Base-by-base conservation (phyloP, 768 basidiomycete genomes). In the Coprinopsis sp. region DNA sequence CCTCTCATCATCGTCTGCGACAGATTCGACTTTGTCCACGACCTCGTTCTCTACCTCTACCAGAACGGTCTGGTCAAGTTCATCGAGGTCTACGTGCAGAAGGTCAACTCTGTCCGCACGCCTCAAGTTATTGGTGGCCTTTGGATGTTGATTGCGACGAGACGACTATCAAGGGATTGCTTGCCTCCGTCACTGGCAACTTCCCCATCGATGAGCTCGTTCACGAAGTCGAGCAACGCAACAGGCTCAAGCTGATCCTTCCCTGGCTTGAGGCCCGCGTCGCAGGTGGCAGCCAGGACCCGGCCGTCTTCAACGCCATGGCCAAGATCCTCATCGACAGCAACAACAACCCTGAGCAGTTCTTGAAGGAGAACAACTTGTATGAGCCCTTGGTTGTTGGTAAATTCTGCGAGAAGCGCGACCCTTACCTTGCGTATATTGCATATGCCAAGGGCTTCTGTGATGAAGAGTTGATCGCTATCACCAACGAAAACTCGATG, bases 1-100 rank as follows among this genome's bases (percentile, higher is more conserved):
- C 96, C 96, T 3, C 84, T 99, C 56, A 99, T 98, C 74, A 98
- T 99, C 54, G 96, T 99, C 58, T 98, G 96, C 78, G 96, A 99
- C 64, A 92, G 96, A 30, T 99, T 98, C 76, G 95, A 96, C 76
- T 98, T 97, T 58, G 95, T 99, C 10, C 96, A 99, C 64, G 96
- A 99, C 60, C 83, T 99, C 51, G 95, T 99, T 34, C 81, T 99
- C 19, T 99, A 98, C 66, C 78, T 99, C 18, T 99, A 98, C 69
- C 96, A 98, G 71, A 97, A 98, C 63, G 89, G 91, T 33, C 81
- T 97, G 41, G 86, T 82, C 46, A 91, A 91, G 70, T 96, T 95
- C 71, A 99, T 99, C 67, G 96, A 99, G 72, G 92, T 98, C n/a
- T 99, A 99, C 65, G 96, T 99, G 5, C 94, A 97, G 61, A 84